Base-by-base conservation (phyloP, 2,329 filamentous ascomycete species). In the Colletotrichum viniferum region DNA sequence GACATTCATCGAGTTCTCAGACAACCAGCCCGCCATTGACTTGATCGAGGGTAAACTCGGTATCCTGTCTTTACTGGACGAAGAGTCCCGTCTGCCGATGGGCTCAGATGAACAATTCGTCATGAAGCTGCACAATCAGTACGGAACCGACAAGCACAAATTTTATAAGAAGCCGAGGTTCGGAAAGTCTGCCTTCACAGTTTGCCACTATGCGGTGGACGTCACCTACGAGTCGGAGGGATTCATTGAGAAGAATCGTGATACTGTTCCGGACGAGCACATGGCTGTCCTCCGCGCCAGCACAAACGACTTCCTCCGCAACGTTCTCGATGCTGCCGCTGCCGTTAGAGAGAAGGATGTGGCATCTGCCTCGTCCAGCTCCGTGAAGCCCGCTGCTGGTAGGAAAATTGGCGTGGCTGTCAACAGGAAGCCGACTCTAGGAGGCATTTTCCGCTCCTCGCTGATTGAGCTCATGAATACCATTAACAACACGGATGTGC, bases 161-260 rank as follows among this genome's bases (percentile, higher is more conserved):
- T 98, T 98, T 84, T 99, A 97, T 91, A 98, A 98, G 89, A 99
- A 98, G 87, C 97, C 97, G 8, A 92, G 97, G 73, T 99, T 99
- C 81, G 97, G 97, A 79, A 98, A 98, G 86, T 98, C 96, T 16
- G 91, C 97, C 2, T 99, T 99, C 87, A 98, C 97, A 9, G 96
- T 99, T 77, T 98, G 96, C 85, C 97, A 99, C 86, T 99, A 99
- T 86, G 97, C 97, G 68, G 90, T 99, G 72, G 97, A 99, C 81
- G 97, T 99, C 80, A 98, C 96, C 21, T 99, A 99, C 83, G 97
- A 99, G 85, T 98, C 96, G 3, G 97, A 99, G 80, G 97, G 97
- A 62, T 99, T 99, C 86, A 98, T 99, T 81, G 97, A 99, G 85
- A 99, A 99, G 91, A 99, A 99, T 86, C 93, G 97, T 84, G 97